phyloP scores from a whole-genome alignment of 2,329 filamentous ascomycete genomes.

The Coniochaeta sp. region DNA sequence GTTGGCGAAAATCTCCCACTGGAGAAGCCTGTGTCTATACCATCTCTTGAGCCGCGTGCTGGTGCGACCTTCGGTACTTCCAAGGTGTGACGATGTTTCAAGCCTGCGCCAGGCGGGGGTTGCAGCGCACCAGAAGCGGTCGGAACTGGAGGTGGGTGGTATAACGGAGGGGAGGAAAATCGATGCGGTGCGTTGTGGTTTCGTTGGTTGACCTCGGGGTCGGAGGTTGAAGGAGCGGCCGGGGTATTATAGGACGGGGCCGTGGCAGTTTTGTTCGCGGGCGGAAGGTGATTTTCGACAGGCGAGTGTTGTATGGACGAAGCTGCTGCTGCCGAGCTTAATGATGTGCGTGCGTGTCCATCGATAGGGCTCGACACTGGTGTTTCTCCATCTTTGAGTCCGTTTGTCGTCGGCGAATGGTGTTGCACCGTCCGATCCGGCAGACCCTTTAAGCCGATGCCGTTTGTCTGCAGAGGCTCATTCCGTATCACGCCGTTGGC shows the following conservation, averaged over 20 bases:
- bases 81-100: conserved; percentile 80
- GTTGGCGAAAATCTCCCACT: conserved; percentile 78
- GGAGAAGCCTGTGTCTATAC: conserved; percentile 56
- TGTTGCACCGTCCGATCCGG: conserved; percentile 16
- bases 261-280: conserved; percentile 16
- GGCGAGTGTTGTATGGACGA: conserved; percentile 23
- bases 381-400: conserved; percentile 9
- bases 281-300: conserved; percentile 23
- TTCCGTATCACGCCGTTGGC: conserved; percentile 27
- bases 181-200: conserved; percentile 37
- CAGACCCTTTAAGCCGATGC: conserved; percentile 14
- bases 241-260: conserved; percentile 3
- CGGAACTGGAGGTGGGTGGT: conserved; percentile 33
- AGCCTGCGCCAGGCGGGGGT: conserved; percentile 46
- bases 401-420: conserved; percentile 9
- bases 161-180: conserved; percentile 59
- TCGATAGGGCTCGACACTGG: conserved; percentile 23
- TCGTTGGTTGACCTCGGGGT: conserved; percentile 14
- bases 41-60: conserved; percentile 66
- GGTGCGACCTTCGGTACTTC: conserved; percentile 70
- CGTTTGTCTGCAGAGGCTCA: conserved; percentile 9
- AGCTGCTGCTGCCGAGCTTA: conserved; percentile 22
- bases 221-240: conserved; percentile 12
- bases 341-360: conserved; percentile 23
- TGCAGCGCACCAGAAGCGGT: conserved; percentile 39